These are phyloP conservation scores for Daedalea quercina DNA, from an alignment of 768 basidiomycete species.

Conservation along the genomic window DNA sequence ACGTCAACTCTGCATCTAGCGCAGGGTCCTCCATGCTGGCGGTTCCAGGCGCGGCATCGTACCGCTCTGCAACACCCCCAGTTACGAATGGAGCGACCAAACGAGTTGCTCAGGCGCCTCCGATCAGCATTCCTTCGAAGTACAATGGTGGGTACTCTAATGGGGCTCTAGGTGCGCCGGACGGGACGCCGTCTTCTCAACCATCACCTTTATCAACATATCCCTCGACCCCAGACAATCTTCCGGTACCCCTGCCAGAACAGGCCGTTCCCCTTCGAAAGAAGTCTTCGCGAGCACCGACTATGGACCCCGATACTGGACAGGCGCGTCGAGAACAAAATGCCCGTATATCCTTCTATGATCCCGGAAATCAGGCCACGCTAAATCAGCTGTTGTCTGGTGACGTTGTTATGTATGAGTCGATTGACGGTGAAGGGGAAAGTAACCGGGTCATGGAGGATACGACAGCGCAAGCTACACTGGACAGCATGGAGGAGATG, in stretches of 20 bases:
- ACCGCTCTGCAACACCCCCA: background rate
- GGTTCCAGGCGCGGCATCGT: background rate
- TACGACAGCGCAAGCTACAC: conserved; percentile 72
- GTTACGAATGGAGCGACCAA: background rate
- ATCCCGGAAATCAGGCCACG: conserved; percentile 67
- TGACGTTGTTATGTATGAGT: conserved; percentile 24
- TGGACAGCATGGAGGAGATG: conserved; percentile 96
- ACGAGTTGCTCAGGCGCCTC: background rate
- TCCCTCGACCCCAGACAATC: conserved; percentile 4
- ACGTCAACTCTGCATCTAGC: conserved; percentile 11
- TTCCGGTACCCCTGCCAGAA: background rate
- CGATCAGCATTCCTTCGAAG: background rate
- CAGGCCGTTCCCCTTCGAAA: conserved; percentile 1
- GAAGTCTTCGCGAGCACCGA: conserved; percentile 6
- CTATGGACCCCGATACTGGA: conserved; percentile 20
- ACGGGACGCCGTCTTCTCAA: conserved; percentile 9
- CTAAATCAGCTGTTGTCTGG: conserved; percentile 63
- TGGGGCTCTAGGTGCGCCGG: conserved; percentile 3
- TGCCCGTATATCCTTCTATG: conserved; percentile 76
- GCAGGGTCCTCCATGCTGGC: background rate
- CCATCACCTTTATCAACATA: conserved; percentile 12
- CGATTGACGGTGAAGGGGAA: conserved; percentile 41
- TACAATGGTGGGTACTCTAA: background rate
- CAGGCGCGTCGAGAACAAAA: conserved; percentile 53
- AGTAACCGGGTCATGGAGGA: conserved; percentile 35